Conservation (phyloP, 371 early-diverging fungal species). For the Actinomortierella wolfii region DNA sequence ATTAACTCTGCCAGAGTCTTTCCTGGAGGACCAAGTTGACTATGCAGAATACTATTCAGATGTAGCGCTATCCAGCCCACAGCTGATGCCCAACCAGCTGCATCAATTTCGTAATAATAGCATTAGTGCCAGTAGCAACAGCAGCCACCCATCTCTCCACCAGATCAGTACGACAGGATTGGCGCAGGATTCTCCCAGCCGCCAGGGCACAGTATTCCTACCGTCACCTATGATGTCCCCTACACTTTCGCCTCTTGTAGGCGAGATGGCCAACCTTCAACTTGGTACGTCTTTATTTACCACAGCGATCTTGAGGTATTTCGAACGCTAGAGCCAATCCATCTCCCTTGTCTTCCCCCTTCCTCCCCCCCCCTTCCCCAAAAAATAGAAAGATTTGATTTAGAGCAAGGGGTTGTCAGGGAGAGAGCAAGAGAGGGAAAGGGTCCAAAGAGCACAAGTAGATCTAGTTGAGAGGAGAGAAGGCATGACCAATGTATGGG, state of each 20-base stretch:
- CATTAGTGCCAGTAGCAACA: too few relatives aligned
- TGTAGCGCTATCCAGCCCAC: constrained; percentile 12
- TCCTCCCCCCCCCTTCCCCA: too few relatives aligned
- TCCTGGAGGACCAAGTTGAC: constrained; percentile 37
- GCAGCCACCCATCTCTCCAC: too few relatives aligned
- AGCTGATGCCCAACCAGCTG: neutral
- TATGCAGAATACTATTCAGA: constrained; percentile 46
- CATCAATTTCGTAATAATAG: too few relatives aligned
- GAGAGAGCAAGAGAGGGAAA: neutral
- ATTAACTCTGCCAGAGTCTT: constrained; percentile 30
- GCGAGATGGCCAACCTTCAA: too few relatives aligned
- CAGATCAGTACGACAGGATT: too few relatives aligned
- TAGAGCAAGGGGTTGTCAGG: neutral
- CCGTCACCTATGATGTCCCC: constrained; percentile 41
- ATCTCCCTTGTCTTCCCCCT: too few relatives aligned
- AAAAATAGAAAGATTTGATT: neutral
- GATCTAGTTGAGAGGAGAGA: neutral
- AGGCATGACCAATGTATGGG: neutral
- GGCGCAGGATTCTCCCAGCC: too few relatives aligned
- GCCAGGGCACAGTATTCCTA: constrained; percentile 3
- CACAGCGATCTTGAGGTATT: too few relatives aligned
- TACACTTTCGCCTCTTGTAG: constrained; percentile 18
- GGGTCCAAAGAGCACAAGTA: too few relatives aligned
- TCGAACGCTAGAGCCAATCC: too few relatives aligned
- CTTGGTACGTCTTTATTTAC: too few relatives aligned